These are phyloP conservation scores for Calocybe cyanea DNA, from an alignment of 768 basidiomycete genomes.

Conservation along the genomic window DNA sequence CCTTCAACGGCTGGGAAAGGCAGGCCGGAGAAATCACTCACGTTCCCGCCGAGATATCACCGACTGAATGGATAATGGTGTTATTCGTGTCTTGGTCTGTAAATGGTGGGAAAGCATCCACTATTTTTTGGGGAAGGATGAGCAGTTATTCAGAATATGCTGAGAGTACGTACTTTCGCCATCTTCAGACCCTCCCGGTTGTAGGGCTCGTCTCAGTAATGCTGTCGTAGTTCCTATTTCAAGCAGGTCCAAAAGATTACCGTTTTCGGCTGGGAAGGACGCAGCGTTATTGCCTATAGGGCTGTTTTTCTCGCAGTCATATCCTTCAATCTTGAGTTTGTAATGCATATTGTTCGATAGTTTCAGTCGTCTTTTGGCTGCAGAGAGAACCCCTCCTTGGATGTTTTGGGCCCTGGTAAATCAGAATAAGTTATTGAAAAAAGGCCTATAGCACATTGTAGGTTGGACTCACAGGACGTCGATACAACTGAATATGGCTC, in stretches of 20 bases:
- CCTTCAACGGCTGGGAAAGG: background rate
- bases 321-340: conserved; percentile 7
- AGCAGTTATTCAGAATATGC: background rate
- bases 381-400: conserved; percentile 13
- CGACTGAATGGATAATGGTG: conserved; percentile 10
- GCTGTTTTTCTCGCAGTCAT: conserved; percentile 6
- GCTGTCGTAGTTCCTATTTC: background rate
- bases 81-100: conserved; percentile 8
- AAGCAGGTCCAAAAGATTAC: background rate
- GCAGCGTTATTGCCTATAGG: background rate
- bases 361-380: conserved; percentile 6
- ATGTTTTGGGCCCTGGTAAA: conserved; percentile 12
- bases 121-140: too few species aligned
- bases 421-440: background rate
- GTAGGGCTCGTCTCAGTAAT: too few species aligned
- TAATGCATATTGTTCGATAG: conserved; percentile 6
- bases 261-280: background rate
- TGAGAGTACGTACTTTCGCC: too few species aligned
- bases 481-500: conserved; percentile 12
- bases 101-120: conserved; percentile 15
- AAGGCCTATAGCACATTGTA: background rate
- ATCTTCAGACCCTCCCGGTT: too few species aligned
- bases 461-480: conserved; percentile 10
- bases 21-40: background rate
- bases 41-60: conserved; percentile 14